Base-by-base conservation (phyloP, 1,139 yeast species). In the Hansenula lynferdii region DNA sequence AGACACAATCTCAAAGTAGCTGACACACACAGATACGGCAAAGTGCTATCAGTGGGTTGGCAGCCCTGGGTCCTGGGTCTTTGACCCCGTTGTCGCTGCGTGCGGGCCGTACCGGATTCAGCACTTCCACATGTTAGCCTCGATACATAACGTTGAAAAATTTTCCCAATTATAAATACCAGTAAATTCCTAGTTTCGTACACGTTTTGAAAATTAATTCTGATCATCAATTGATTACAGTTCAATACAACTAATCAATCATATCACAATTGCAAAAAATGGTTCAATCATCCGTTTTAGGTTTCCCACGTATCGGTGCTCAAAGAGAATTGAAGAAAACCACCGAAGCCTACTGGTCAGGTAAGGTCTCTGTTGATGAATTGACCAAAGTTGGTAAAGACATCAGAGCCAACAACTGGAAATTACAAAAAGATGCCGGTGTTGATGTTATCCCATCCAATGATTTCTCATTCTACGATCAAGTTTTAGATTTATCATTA, bases 281-380 rank as follows among this genome's bases (percentile, higher is more conserved):
- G 97, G 97, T 90, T 70, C 83, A 82, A 70, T 90, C 97, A 54
- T 80, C 96, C 62, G 94, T 90, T 59, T 81, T 90, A 74, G 98
- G 98, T 70, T 90, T 90, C 90, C 98, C 98, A 75, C 92, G 97
- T 79, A 90, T 84, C 60, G 94, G 98, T 64, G 95, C 96, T 58
- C 89, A 89, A 77, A 92, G 98, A 82, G 98, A 92, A 75, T 83
- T 92, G 70, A 92, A 92, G 77, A 92, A 92, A 75, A 86, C 86
- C 69, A 92, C 98, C 56, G 98, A 92, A 74, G 84, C 96, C 66
- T 92, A 92, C 90, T 92, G 98, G 98, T 70, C 78, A 57, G 97
- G 97, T 64, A 90, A 90, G 75, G 85, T 82, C 57, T 61, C 83
- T 49, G 87, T 77, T 51, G 97, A 86, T 47, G 95, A 87, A 62